Evolutionary conservation across 331 rosid species (phyloP).

Genomic region (Pyracantha coccinea): DNA sequence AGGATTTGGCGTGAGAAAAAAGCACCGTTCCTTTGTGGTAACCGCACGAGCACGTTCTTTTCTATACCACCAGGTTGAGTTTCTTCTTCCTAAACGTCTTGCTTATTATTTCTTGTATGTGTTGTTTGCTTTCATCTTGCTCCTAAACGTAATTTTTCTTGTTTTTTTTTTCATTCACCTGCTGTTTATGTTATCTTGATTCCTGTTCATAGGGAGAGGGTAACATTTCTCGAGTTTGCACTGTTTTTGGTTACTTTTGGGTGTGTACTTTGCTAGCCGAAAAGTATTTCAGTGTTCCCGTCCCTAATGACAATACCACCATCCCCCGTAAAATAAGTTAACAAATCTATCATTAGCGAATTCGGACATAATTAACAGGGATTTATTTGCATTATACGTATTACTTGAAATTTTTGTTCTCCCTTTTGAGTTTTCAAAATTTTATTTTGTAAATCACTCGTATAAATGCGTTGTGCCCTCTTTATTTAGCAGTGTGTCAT

Average conservation of each 20-base stretch:
- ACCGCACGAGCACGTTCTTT: constrained; percentile 80
- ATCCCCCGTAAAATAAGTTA: neutral
- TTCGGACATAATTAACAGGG: neutral
- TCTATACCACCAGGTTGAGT: constrained; percentile 88
- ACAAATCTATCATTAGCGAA: neutral
- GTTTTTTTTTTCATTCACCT: neutral
- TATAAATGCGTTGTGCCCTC: neutral
- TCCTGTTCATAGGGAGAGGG: neutral
- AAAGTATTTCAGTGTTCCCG: neutral
- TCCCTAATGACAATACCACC: neutral
- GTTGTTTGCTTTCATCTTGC: neutral
- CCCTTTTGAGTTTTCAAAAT: neutral
- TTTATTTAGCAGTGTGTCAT: neutral
- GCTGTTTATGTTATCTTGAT: neutral
- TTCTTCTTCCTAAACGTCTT: neutral
- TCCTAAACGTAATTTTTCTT: neutral
- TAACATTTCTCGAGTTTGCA: neutral
- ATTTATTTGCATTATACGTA: neutral
- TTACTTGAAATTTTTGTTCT: neutral
- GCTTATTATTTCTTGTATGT: neutral
- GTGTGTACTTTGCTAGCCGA: neutral
- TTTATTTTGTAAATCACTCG: neutral
- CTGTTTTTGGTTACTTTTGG: neutral
- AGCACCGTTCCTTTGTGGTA: constrained; percentile 62
- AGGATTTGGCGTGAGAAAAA: constrained; percentile 71